These are phyloP conservation scores for Zangia roseola DNA, from an alignment of 768 basidiomycete species.

Conservation along the genomic window DNA sequence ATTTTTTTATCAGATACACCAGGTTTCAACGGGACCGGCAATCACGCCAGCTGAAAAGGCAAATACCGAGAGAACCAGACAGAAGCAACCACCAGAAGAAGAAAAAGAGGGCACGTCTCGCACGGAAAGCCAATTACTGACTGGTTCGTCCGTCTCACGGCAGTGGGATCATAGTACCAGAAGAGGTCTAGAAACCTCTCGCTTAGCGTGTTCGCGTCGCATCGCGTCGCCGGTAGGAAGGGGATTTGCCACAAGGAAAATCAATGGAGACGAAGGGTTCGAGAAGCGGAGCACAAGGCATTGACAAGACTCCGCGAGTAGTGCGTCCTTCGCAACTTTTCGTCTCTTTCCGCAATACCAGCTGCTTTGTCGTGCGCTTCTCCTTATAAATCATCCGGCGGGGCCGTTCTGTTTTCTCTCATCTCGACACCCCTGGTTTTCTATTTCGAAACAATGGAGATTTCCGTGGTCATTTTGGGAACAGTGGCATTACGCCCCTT, in stretches of 20 bases:
- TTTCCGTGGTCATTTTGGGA: background rate
- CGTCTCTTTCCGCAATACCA: background rate
- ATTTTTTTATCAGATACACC: background rate
- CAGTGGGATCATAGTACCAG: too few relatives aligned
- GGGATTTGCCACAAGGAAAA: too few relatives aligned
- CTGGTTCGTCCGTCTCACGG: too few relatives aligned
- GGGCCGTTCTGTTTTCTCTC: too few relatives aligned
- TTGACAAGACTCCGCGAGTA: too few relatives aligned
- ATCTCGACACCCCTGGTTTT: background rate
- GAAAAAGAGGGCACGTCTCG: background rate
- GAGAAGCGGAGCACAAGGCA: too few relatives aligned
- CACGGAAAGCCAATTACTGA: background rate
- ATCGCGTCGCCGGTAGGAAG: too few relatives aligned
- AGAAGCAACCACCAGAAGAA: background rate
- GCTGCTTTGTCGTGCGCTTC: too few relatives aligned
- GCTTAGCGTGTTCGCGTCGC: too few relatives aligned
- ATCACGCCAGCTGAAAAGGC: slow-evolving; percentile 4
- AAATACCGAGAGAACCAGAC: background rate
- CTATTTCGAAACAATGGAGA: background rate
- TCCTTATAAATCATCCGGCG: too few relatives aligned
- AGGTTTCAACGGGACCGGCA: background rate
- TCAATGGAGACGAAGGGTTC: too few relatives aligned
- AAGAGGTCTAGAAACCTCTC: too few relatives aligned
- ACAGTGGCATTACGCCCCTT: background rate
- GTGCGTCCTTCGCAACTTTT: background rate